Percentiles rank a stretch among this genome's conserved stretches.
Conservation (phyloP, 2,329 filamentous ascomycete genomes). For the Exophiala calicioides region DNA sequence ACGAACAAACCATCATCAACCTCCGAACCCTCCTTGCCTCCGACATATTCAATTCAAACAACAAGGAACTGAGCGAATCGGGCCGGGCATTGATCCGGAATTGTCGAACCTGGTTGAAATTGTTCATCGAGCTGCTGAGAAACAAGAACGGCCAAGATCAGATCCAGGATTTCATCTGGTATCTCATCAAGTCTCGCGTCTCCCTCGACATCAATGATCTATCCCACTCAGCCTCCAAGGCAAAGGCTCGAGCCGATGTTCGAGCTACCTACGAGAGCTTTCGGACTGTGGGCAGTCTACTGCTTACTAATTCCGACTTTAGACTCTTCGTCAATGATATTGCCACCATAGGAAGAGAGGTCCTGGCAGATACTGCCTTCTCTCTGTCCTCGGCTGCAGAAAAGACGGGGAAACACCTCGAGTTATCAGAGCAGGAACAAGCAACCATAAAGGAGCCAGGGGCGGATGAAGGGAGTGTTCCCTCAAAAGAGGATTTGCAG, state of each 20-base stretch:
- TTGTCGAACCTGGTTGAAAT: constrained; percentile 70
- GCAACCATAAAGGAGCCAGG: constrained; percentile 51
- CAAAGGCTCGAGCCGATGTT: constrained; percentile 69
- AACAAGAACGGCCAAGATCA: constrained; percentile 84
- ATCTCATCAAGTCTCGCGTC: constrained; percentile 70
- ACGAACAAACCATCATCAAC: constrained; percentile 77
- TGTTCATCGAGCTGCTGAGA: constrained; percentile 77
- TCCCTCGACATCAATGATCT: constrained; percentile 68
- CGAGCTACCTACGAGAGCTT: constrained; percentile 77
- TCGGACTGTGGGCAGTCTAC: constrained; percentile 77
- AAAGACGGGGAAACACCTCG: constrained; percentile 70
- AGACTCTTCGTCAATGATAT: constrained; percentile 81
- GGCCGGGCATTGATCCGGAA: constrained; percentile 73
- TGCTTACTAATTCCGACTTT: constrained; percentile 88
- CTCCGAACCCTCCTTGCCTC: constrained; percentile 76
- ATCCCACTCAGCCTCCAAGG: constrained; percentile 59
- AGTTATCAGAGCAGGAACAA: constrained; percentile 65
- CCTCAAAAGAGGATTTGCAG: constrained; percentile 64
- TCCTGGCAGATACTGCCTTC: constrained; percentile 83
- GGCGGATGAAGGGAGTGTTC: constrained; percentile 49
- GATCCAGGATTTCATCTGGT: constrained; percentile 91
- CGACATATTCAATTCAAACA: constrained; percentile 74
- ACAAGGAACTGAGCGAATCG: constrained; percentile 72
- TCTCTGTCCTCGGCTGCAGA: constrained; percentile 74
- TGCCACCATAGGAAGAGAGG: constrained; percentile 73